Base-by-base conservation (phyloP, 495 filamentous ascomycete species). In the Neurospora tetrasperma region DNA sequence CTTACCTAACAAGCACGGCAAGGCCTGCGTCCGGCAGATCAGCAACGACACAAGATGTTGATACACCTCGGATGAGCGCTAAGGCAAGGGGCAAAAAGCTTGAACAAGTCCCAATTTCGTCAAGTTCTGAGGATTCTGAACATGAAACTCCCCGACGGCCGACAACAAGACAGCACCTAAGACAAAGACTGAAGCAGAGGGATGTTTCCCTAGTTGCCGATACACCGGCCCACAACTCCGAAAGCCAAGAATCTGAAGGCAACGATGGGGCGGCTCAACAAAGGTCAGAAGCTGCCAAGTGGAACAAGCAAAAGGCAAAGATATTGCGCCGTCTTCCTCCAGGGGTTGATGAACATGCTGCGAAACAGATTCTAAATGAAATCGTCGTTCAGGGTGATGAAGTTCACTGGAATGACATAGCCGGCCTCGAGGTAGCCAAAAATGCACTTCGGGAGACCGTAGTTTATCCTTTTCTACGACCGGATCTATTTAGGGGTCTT, bases 381-480 rank as follows among this genome's bases (percentile, higher is more conserved):
- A 97, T 99, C 71, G 94, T 99, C 11, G 90, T 98, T 9, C 89
- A 94, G 71, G 96, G 96, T 9, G 96, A 99, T 76, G 91, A 96
- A 76, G 96, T 99, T 0, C 92, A 93, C 77, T 99, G 96, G 96
- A 88, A 90, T 46, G 96, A 99, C 76, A 91, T 99, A 46, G 94
- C 96, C 0, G 96, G 96, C 3, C 84, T 99, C 14, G 94, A 97
- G 40, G 86, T 90, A 44, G 96, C 96, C 68, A 99, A 99, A 78
- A 91, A 88, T 70, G 94, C 96, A 0, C 84, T 99, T 59, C 97
- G 97, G 80, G 96, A 99, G 82, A 92, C 94, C 3, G 96, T 98
- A 9, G 94, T 99, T 40, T 99, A 99, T 77, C 96, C 96, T 16
- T 98, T 99, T 82, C 87, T 98, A 7, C 92, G 96, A 8, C 96